Evolutionary conservation across 2,329 filamentous ascomycete species (phyloP), one percentile per base, ranked within the genome.

Genomic region (Aspergillus puulaauensis): DNA sequence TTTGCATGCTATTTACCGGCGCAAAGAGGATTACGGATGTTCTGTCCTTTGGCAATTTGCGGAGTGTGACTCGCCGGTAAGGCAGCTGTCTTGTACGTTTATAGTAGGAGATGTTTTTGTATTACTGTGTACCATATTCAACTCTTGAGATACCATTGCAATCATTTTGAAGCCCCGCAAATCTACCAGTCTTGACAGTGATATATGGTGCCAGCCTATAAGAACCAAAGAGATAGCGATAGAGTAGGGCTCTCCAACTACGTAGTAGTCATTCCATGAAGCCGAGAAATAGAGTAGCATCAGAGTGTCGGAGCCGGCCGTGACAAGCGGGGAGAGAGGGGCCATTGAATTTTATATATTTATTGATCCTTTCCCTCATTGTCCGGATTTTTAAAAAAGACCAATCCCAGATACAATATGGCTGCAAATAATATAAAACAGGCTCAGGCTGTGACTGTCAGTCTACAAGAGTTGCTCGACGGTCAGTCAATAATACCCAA

Each of bases 1-100:
- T 99, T 52, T 89, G 91, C 39, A 99, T 99, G 95, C 77, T 97
- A 49, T 90, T 98, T 68, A 86, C 89, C 1, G 92, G 90, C 0
- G 82, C 86, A 37, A 85, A 85, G 71, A 84, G 89, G 65, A 97
- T 99, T 68, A 86, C 85, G 40, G 93, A 98, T 75, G 91, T 93
- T 17, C 77, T 98, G 68, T 86, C 88, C 35, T 99, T 99, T 79
- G 95, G 95, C 1, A 96, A 85, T 55, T 73, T 99, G 77, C 86
- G 87, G 70, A 66, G 72, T 57, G 76, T 80, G 37, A 78, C 75
- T 9, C 70, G 70, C 51, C 59, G 65, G 17, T 44, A 9, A 43
- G 47, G 35, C 54, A 40, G 39, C 21, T 19, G 31, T 37, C 5
- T 37, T 37, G 12, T 37, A 37, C 7, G 35, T 15, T 15, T 37